A percentile compares a stretch with the other conserved stretches of the same genome.
phyloP scores from a whole-genome alignment of 208 protist genomes.

The Wallacemonas collosoma region DNA sequence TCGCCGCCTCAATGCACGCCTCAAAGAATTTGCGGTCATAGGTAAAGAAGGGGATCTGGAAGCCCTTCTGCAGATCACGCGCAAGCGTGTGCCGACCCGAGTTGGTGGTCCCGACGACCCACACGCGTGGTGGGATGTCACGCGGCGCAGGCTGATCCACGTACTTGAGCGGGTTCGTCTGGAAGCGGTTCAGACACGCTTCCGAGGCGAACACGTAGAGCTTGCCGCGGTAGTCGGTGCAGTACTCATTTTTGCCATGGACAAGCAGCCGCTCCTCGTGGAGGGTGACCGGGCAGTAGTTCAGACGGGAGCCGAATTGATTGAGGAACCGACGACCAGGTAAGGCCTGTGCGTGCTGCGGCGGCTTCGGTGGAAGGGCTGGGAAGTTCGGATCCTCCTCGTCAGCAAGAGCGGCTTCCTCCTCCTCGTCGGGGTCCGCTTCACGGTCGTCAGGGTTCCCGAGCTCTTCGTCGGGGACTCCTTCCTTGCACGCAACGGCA shows the following conservation, averaged over 20 bases:
- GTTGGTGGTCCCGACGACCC: constrained; percentile 68
- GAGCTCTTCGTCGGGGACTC: constrained; percentile 53
- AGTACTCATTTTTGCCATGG: constrained; percentile 62
- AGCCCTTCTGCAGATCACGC: constrained; percentile 45
- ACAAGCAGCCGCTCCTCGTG: constrained; percentile 69
- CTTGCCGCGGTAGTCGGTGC: constrained; percentile 50
- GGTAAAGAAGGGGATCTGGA: constrained; percentile 63
- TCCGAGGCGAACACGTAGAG: constrained; percentile 84
- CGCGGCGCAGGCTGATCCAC: constrained; percentile 41
- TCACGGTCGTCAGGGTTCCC: constrained; percentile 55
- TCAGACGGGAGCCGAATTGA: constrained; percentile 74
- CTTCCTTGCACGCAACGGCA: constrained; percentile 51
- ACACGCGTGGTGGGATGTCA: constrained; percentile 71
- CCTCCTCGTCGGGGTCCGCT: constrained; percentile 46
- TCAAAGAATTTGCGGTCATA: constrained; percentile 83
- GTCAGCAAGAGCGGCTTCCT: constrained; percentile 37
- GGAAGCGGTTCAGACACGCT: constrained; percentile 57
- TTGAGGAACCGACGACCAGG: constrained; percentile 67
- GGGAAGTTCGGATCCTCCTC: constrained; percentile 36
- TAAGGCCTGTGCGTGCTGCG: constrained; percentile 41
- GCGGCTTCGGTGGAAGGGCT: background rate
- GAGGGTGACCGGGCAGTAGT: constrained; percentile 89
- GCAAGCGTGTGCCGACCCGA: constrained; percentile 82
- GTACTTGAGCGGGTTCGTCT: constrained; percentile 70
- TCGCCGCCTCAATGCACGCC: constrained; percentile 64